Evolutionary conservation across 192 early-diverging fungal species (phyloP), one percentile per base, ranked within the genome.

Genomic region (Backusella macrospora): DNA sequence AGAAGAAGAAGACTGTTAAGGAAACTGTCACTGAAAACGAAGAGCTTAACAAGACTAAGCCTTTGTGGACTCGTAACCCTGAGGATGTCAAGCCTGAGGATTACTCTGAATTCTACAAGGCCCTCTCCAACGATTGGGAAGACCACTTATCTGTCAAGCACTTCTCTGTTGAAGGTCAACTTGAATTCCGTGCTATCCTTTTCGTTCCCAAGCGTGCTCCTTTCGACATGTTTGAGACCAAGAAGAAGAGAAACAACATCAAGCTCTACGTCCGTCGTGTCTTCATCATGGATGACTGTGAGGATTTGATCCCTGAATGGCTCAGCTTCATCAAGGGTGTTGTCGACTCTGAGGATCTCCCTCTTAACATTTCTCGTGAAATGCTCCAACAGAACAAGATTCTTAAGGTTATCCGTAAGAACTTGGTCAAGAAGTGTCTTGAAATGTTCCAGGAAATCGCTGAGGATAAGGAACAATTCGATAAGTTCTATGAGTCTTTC

Each of bases 241-340:
- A 96, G 92, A 98, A 98, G 94, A 98, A 99, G 93, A 93, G 96
- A 83, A 98, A 98, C 92, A 99, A 98, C 94, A 98, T 99, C 91
- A 99, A 98, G 90, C 90, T 99, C 74, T 99, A 98, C 85, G 97
- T 99, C 79, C 96, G 96, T 81, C 96, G 97, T 78, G 98, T 99
- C 77, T 99, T 99, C 89, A 99, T 99, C 86, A 99, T 97, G 94
- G 97, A 99, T 82, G 96, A 99, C 90, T 98, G 95, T 87, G 96
- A 98, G 80, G 97, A 99, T 76, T 86, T 99, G 77, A 96, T 99
- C 79, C 98, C 98, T 78, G 96, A 99, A 87, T 99, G 95, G 94
- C 90, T 99, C 81, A 93, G 90, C 85, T 99, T 99, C 82, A 88
- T 99, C 92, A 97, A 99, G 95, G 98, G 96, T 86, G 93, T 99